These are phyloP conservation scores for Schoenoplectus triqueter DNA, from an alignment of 202 grass and related monocot genomes.

Conservation along the genomic window DNA sequence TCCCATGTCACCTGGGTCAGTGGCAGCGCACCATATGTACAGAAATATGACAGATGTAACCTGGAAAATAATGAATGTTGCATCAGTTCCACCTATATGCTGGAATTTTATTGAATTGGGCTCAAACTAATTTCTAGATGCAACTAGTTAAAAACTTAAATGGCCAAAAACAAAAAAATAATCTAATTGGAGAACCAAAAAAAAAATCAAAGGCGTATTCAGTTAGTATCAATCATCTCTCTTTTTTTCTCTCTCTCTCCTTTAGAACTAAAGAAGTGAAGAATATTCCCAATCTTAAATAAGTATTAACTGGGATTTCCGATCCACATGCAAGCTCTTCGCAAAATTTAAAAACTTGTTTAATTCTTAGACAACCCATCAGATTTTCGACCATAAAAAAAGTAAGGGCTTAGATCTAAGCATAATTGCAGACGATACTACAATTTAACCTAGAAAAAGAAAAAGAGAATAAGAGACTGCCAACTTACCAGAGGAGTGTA, in stretches of 20 bases:
- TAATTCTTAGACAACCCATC: constrained; percentile 5
- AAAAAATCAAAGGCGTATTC: not conserved
- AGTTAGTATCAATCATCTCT: not conserved
- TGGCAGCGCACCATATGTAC: constrained; percentile 91
- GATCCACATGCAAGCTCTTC: constrained; percentile 23
- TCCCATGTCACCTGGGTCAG: constrained; percentile 85
- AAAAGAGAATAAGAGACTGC: not conserved
- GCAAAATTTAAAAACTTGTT: not conserved
- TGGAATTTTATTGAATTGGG: not conserved
- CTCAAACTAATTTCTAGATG: constrained; percentile 7
- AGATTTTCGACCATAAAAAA: not conserved
- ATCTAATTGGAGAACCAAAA: not conserved
- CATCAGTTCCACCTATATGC: constrained; percentile 1
- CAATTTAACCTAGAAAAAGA: constrained; percentile 3
- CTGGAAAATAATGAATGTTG: constrained; percentile 45
- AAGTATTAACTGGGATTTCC: constrained; percentile 23
- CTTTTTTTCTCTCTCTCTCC: not conserved
- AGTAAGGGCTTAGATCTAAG: constrained; percentile 3
- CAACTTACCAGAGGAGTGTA: constrained; percentile 86
- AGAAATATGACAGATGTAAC: constrained; percentile 71
- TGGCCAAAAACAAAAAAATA: not conserved
- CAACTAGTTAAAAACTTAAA: constrained; percentile 28
- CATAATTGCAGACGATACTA: not conserved
- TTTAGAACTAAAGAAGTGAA: not conserved
- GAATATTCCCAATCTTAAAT: constrained; percentile 29